These are phyloP conservation scores for Pseudognaphalium luteoalbum DNA, from an alignment of 129 eudicot genomes.

Conservation along the genomic window DNA sequence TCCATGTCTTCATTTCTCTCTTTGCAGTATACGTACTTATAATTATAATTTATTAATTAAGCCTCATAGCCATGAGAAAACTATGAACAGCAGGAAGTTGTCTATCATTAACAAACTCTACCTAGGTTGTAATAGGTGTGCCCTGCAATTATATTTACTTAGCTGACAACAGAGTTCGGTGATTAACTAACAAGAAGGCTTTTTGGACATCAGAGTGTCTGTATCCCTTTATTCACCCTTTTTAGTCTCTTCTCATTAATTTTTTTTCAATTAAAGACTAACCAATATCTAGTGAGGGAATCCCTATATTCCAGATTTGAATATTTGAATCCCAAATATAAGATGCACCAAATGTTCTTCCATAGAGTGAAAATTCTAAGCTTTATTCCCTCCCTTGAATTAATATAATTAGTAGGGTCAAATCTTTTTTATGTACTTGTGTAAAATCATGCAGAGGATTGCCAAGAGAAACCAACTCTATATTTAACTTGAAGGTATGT, in stretches of 20 bases:
- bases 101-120: not conserved
- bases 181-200: not conserved
- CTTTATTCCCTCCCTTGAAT: not conserved
- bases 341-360: conserved; percentile 3
- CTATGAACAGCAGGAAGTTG: conserved; percentile 4
- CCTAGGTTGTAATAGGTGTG: conserved; percentile 6
- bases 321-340: not conserved
- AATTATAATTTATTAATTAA: conserved; percentile 4
- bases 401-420: not conserved
- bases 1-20: not conserved
- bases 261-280: not conserved
- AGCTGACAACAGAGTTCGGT: not conserved
- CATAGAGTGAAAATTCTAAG: not conserved
- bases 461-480: not conserved
- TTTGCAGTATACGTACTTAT: not conserved
- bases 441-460: not conserved
- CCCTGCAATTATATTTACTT: not conserved
- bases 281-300: not conserved
- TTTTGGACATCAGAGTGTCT: not conserved
- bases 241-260: not conserved
- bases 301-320: not conserved
- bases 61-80: not conserved
- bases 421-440: not conserved
- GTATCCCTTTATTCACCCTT: not conserved
- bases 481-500: not conserved